Percentiles rank a stretch among this genome's conserved stretches.
These are phyloP conservation scores for Warburgia ugandensis DNA, from an alignment of 164 flowering plant species.

Conservation along the genomic window DNA sequence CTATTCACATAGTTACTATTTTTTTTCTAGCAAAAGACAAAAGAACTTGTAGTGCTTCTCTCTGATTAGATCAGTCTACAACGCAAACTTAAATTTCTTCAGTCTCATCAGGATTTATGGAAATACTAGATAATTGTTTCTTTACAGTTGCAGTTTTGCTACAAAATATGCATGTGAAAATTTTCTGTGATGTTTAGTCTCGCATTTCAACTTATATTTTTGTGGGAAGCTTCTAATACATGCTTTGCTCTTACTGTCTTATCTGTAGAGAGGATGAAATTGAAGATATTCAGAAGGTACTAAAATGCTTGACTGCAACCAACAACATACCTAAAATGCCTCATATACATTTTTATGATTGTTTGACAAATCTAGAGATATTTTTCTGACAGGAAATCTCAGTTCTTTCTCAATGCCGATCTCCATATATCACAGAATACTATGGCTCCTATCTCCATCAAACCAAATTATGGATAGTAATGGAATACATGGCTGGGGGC, in stretches of 20 bases:
- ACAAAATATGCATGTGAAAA: too few species aligned
- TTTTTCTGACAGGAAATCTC: conserved; percentile 80
- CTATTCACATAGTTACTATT: too few species aligned
- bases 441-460: conserved; percentile 91
- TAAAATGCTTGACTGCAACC: background rate
- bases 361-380: background rate
- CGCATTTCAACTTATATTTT: too few species aligned
- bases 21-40: too few species aligned
- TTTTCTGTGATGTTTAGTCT: too few species aligned
- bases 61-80: too few species aligned
- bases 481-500: conserved; percentile 99
- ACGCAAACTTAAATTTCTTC: too few species aligned
- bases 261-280: conserved; percentile 90
- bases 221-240: background rate
- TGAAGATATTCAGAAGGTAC: conserved; percentile 98
- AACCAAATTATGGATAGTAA: conserved; percentile 94
- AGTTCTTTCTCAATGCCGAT: conserved; percentile 88
- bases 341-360: background rate
- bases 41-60: too few species aligned
- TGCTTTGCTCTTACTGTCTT: conserved; percentile 7
- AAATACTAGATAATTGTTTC: too few species aligned
- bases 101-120: too few species aligned
- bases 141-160: too few species aligned
- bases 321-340: background rate
- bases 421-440: conserved; percentile 87